Evolutionary conservation across 2,329 filamentous ascomycete species (phyloP).

Genomic region (Didymella sp.): DNA sequence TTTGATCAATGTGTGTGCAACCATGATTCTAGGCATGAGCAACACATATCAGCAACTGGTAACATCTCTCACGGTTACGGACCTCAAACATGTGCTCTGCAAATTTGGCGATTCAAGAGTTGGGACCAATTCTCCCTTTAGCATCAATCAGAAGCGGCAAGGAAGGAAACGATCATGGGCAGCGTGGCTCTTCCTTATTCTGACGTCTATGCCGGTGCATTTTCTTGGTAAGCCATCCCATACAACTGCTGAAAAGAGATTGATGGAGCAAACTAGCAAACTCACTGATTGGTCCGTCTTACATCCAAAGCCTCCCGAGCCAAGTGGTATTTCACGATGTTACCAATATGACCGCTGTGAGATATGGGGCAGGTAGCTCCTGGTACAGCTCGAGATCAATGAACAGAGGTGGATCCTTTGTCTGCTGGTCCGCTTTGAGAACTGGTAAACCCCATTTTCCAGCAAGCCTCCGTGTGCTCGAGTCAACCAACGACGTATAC

Average conservation of each 20-base stretch:
- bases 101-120: constrained; percentile 43
- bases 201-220: constrained; percentile 36
- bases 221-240: constrained; percentile 26
- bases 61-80: constrained; percentile 35
- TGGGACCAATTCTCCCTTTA: constrained; percentile 45
- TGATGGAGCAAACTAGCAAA: constrained; percentile 24
- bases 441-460: constrained; percentile 31
- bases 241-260: not conserved
- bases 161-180: constrained; percentile 35
- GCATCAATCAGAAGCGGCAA: constrained; percentile 37
- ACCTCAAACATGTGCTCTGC: constrained; percentile 34
- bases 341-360: not conserved
- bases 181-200: constrained; percentile 38
- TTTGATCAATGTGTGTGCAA: constrained; percentile 41
- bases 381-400: not conserved
- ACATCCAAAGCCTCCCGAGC: constrained; percentile 23
- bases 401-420: not conserved
- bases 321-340: constrained; percentile 22
- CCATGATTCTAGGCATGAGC: constrained; percentile 43
- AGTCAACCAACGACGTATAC: not conserved
- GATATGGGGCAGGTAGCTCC: not conserved
- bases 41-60: constrained; percentile 46
- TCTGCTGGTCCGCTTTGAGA: constrained; percentile 36
- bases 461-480: not conserved
- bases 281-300: constrained; percentile 37